phyloP scores from a whole-genome alignment of 2,329 filamentous ascomycete species.

The Fusarium sp. region DNA sequence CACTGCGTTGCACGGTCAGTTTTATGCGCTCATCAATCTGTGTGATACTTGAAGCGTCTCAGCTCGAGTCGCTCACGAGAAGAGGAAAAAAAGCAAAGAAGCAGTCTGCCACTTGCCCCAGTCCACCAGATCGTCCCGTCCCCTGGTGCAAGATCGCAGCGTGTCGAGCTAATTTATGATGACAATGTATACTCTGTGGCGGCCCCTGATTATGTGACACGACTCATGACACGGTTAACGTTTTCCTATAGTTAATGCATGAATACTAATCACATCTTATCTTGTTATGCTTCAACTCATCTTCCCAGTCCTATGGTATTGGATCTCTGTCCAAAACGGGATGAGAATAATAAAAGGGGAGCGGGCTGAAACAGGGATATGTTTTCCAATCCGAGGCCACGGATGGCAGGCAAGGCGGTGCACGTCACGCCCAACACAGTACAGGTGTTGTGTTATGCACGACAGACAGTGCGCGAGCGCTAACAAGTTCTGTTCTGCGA shows the following conservation, averaged over 20 bases:
- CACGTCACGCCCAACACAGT: slow-evolving; percentile 20
- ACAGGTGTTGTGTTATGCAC: slow-evolving; percentile 23
- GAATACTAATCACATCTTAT: slow-evolving; percentile 14
- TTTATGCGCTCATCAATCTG: slow-evolving; percentile 7
- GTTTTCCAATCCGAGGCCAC: slow-evolving; percentile 19
- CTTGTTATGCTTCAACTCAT: slow-evolving; percentile 17
- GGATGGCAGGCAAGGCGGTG: slow-evolving; percentile 7
- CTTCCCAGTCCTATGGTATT: neutral
- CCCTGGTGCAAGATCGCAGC: slow-evolving; percentile 39
- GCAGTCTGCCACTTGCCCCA: slow-evolving; percentile 26
- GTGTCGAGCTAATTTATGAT: slow-evolving; percentile 31
- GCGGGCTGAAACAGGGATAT: slow-evolving; percentile 41
- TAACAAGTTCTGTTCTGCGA: slow-evolving; percentile 33
- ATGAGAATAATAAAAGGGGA: slow-evolving; percentile 34
- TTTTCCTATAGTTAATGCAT: slow-evolving; percentile 25
- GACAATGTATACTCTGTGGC: slow-evolving; percentile 10
- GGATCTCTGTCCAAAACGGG: slow-evolving; percentile 16
- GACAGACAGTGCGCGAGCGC: slow-evolving; percentile 34
- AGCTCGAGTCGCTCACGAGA: slow-evolving; percentile 11
- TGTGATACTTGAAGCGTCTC: slow-evolving; percentile 28
- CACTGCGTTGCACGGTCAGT: neutral
- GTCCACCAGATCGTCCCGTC: slow-evolving; percentile 43
- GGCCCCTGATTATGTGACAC: slow-evolving; percentile 7
- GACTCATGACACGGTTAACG: slow-evolving; percentile 30
- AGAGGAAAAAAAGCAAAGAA: slow-evolving; percentile 25